Conservation (phyloP, 2,329 filamentous ascomycete genomes). For the Cladosporium velox region DNA sequence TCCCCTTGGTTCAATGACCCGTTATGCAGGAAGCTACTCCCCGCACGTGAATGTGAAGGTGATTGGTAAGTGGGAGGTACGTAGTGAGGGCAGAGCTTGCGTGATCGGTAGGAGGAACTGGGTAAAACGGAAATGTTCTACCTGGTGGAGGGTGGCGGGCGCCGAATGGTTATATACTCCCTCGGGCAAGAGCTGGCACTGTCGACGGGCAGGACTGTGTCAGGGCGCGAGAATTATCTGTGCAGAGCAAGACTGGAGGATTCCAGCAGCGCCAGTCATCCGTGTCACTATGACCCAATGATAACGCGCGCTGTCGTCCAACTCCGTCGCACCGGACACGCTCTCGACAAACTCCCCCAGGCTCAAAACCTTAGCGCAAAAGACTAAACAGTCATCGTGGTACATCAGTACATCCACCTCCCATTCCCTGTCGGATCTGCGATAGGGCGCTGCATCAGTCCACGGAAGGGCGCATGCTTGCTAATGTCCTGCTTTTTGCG, state of each 20-base stretch:
- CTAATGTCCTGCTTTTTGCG: constrained; percentile 16
- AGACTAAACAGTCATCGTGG: constrained; percentile 5
- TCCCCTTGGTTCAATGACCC: background rate
- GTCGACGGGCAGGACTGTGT: background rate
- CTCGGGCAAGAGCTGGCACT: background rate
- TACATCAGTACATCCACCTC: constrained; percentile 13
- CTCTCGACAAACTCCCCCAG: background rate
- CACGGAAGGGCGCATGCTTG: constrained; percentile 14
- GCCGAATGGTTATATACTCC: constrained; percentile 11
- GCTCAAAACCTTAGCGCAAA: constrained; percentile 1
- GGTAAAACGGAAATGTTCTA: constrained; percentile 10
- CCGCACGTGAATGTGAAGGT: constrained; percentile 12
- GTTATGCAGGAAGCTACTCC: constrained; percentile 15
- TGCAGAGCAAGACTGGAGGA: background rate
- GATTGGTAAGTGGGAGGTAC: constrained; percentile 9
- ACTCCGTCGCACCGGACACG: background rate
- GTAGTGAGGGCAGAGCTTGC: background rate
- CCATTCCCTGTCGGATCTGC: constrained; percentile 8
- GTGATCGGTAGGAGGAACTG: constrained; percentile 1
- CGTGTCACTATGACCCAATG: constrained; percentile 11
- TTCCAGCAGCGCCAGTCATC: background rate
- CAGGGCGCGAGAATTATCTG: background rate
- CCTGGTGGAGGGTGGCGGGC: constrained; percentile 16
- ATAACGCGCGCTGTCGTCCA: constrained; percentile 6
- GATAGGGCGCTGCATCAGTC: constrained; percentile 7